Evolutionary conservation across 345 rosid species (phyloP).

Genomic region (Pugionium dolabratum): DNA sequence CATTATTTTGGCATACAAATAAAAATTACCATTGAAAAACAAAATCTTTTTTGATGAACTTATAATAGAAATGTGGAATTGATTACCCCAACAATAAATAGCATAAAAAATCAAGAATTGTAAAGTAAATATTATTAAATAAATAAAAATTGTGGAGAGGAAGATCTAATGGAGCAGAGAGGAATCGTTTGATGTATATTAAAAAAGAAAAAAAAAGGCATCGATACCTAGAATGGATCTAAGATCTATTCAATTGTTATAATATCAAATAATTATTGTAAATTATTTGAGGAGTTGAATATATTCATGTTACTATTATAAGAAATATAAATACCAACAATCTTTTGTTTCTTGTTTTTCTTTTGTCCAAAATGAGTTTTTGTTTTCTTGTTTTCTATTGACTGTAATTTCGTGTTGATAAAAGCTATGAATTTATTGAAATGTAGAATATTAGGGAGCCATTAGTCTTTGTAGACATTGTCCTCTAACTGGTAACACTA

Average conservation of each 20-base stretch:
- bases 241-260: constrained; percentile 27
- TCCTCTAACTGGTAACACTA: background rate
- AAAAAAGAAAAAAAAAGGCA: constrained; percentile 10
- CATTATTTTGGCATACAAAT: background rate
- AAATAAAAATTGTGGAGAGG: background rate
- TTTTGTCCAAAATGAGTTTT: background rate
- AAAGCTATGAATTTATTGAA: background rate
- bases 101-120: background rate
- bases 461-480: background rate
- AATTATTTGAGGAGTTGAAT: constrained; percentile 16
- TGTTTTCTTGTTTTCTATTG: background rate
- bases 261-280: constrained; percentile 3
- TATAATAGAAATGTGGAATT: background rate
- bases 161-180: constrained; percentile 31
- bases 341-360: constrained; percentile 3
- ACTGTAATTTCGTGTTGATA: background rate
- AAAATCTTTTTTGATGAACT: background rate
- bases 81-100: background rate
- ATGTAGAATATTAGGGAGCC: background rate
- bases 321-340: background rate
- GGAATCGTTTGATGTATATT: constrained; percentile 27
- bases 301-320: constrained; percentile 17
- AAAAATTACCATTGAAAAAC: background rate
- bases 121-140: background rate
- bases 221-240: constrained; percentile 41